Conservation (phyloP, 1,139 yeast species). For the Geotrichum macrosporum region DNA sequence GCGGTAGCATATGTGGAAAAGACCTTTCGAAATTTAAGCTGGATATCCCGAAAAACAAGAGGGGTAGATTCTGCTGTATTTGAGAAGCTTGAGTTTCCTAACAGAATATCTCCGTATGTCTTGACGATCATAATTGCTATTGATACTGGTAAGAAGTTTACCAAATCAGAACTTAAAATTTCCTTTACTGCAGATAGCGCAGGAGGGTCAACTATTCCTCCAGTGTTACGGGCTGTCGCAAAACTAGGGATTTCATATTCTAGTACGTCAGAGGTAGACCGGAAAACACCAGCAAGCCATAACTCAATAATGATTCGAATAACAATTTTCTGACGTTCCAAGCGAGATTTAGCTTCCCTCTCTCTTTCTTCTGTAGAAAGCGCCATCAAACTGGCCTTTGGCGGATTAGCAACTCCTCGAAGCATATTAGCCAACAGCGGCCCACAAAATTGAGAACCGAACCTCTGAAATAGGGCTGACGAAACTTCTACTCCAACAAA, state of each 20-base stretch:
- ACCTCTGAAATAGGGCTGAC: conserved; percentile 75
- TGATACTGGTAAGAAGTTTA: conserved; percentile 41
- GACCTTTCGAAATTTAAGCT: conserved; percentile 37
- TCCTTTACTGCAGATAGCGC: conserved; percentile 52
- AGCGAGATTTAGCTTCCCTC: conserved; percentile 46
- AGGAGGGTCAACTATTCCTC: conserved; percentile 40
- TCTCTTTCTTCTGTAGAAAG: conserved; percentile 37
- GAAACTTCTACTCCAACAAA: conserved; percentile 62
- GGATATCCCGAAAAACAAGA: conserved; percentile 27
- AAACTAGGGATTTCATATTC: conserved; percentile 42
- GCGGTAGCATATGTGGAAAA: conserved; percentile 49
- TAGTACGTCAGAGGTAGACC: conserved; percentile 26
- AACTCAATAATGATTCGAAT: conserved; percentile 60
- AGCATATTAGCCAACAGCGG: conserved; percentile 49
- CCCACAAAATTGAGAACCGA: conserved; percentile 52
- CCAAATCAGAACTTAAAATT: conserved; percentile 47
- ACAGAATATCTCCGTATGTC: conserved; percentile 40
- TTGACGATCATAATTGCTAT: conserved; percentile 52
- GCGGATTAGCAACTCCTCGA: conserved; percentile 44
- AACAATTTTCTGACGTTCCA: conserved; percentile 48
- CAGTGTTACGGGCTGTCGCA: conserved; percentile 31
- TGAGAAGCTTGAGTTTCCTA: conserved; percentile 15
- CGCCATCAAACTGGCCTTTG: conserved; percentile 32
- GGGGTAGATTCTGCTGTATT: conserved; percentile 6
- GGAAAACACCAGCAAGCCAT: conserved; percentile 49